These are phyloP conservation scores for Pestalotiopsis sp. DNA, from an alignment of 2,329 filamentous ascomycete species.

Conservation along the genomic window DNA sequence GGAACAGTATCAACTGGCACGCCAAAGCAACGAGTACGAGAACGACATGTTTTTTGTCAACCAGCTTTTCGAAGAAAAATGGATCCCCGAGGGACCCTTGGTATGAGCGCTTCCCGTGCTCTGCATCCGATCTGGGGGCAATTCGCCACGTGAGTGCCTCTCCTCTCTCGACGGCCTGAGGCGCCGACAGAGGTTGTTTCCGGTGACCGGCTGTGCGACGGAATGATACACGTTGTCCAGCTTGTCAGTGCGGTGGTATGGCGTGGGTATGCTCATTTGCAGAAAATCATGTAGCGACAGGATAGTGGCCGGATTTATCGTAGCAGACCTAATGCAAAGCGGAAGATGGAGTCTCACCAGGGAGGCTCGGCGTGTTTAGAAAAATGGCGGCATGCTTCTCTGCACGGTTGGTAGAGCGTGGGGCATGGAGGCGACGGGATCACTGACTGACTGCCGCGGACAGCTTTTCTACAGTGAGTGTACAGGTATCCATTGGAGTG, in stretches of 20 bases:
- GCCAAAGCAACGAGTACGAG: slow-evolving; percentile 47
- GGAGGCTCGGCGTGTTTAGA: neutral
- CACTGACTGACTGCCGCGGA: neutral
- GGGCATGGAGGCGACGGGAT: neutral
- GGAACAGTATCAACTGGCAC: slow-evolving; percentile 47
- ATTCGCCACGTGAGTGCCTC: neutral
- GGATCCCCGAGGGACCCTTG: slow-evolving; percentile 46
- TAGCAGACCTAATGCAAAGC: neutral
- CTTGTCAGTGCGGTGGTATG: neutral
- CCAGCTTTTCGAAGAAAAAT: slow-evolving; percentile 59
- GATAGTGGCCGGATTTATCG: neutral
- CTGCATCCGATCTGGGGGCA: neutral
- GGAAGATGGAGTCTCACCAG: neutral
- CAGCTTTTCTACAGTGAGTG: neutral
- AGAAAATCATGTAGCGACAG: neutral
- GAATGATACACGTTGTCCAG: neutral
- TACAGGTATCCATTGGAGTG: neutral
- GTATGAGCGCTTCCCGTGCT: slow-evolving; percentile 15
- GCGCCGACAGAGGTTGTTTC: neutral
- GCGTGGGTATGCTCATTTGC: neutral
- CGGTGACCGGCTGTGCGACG: slow-evolving; percentile 4
- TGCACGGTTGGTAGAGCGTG: neutral
- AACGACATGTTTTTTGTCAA: slow-evolving; percentile 62
- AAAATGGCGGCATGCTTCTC: neutral
- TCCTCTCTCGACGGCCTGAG: neutral